Conservation (phyloP, 371 early-diverging fungal species). For the Dichotomocladium elegans region DNA sequence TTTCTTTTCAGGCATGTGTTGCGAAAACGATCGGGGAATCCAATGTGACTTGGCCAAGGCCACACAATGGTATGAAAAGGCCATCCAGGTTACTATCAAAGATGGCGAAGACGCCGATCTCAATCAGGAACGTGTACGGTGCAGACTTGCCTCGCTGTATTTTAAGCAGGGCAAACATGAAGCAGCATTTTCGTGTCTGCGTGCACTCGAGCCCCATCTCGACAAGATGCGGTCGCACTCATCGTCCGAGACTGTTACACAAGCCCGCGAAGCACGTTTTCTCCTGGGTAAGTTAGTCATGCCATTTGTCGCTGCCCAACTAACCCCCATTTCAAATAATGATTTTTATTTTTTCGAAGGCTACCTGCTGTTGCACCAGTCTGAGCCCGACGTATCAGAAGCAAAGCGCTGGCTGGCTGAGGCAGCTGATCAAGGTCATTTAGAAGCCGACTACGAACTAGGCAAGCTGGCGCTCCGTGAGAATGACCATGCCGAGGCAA, state of each 20-base stretch:
- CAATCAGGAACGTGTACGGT: constrained; percentile 22
- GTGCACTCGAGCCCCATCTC: constrained; percentile 8
- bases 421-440: constrained; percentile 20
- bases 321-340: not conserved
- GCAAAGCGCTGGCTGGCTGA: constrained; percentile 13
- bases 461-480: constrained; percentile 12
- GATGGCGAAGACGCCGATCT: not conserved
- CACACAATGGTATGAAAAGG: constrained; percentile 4
- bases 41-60: not conserved
- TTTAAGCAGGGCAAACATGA: constrained; percentile 11
- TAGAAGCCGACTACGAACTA: constrained; percentile 12
- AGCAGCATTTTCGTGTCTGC: constrained; percentile 12
- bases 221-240: constrained; percentile 19
- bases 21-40: constrained; percentile 16
- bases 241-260: constrained; percentile 21
- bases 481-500: constrained; percentile 9
- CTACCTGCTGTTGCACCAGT: constrained; percentile 11
- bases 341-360: constrained; percentile 4
- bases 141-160: constrained; percentile 17
- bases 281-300: constrained; percentile 24
- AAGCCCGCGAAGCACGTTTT: constrained; percentile 30
- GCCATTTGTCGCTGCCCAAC: too few species aligned
- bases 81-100: not conserved
- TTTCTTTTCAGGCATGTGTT: constrained; percentile 13
- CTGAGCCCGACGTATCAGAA: not conserved